Evolutionary conservation across 352 stramenopile genomes (phyloP).

Genomic region (Phytophthora sojae): DNA sequence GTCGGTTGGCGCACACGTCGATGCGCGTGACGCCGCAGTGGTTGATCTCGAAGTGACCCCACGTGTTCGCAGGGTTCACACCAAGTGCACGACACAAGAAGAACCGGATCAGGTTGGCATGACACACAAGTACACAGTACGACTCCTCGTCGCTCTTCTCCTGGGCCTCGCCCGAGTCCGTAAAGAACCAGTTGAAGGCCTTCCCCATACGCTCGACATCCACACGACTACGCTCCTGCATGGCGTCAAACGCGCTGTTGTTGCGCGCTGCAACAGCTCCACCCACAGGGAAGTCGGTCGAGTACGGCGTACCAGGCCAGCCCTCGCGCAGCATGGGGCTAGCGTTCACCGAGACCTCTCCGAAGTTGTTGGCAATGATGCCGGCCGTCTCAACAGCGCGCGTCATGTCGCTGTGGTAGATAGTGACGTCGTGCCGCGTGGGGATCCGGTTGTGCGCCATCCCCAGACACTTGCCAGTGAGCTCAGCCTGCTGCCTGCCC

Average conservation of each 20-base stretch:
- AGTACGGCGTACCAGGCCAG: conserved; percentile 78
- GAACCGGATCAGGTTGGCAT: conserved; percentile 87
- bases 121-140: conserved; percentile 81
- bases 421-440: conserved; percentile 62
- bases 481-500: conserved; percentile 71
- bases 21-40: conserved; percentile 85
- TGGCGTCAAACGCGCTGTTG: conserved; percentile 27
- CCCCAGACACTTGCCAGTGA: conserved; percentile 77
- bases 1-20: conserved; percentile 70
- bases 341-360: conserved; percentile 43
- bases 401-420: conserved; percentile 81
- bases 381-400: conserved; percentile 77
- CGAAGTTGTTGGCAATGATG: conserved; percentile 66
- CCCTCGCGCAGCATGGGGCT: conserved; percentile 75
- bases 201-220: conserved; percentile 72
- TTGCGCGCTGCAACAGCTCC: conserved; percentile 24
- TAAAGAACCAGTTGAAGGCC: conserved; percentile 67
- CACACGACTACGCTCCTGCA: conserved; percentile 45
- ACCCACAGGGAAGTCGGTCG: conserved; percentile 31
- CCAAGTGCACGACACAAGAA: conserved; percentile 81
- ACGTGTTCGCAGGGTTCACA: conserved; percentile 61
- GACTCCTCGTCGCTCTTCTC: conserved; percentile 59
- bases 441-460: conserved; percentile 60
- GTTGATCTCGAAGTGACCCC: conserved; percentile 89
- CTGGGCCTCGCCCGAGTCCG: conserved; percentile 16